Base-by-base conservation (phyloP, 331 rosid species). In the Dryas integrifolia region DNA sequence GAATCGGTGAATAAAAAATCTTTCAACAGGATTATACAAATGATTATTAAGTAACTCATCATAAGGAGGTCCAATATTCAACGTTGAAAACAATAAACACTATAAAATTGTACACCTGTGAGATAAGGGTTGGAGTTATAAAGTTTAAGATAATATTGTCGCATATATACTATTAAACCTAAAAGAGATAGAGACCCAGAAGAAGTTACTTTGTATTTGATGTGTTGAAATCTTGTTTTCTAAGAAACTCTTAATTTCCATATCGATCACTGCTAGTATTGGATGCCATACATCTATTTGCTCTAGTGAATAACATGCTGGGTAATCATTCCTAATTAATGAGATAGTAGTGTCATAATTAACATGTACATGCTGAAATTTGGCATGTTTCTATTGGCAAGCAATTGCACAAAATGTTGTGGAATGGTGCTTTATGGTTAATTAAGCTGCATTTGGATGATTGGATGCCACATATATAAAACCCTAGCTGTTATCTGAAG, bases 301-400 rank as follows among this genome's bases (percentile, higher is more conserved):
- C 35, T 30, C 35, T 1, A 30, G 35, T 30, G 35, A 59, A 39
- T 18, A 51, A 47, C 58, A 53, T 50, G 43, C 4, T 55, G 43
- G 58, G 65, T 35, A 65, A 74, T 63, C 46, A 74, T 74, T 64
- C 35, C 51, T 44, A 73, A 50, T 45, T 44, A 73, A 50, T 45
- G 46, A 4, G 38, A 74, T 26, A 14, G 69, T 7, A 14, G 69
- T 13, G 39, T 51, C 13, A 64, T 44, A 52, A 53, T 51, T 14
- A 18, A 52, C 43, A 14, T 57, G 0, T 44, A 65, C 59, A 55
- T 56, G 79, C 56, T 41, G 55, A 66, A 55, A 66, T 10, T 46
- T 45, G 79, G 73, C 79, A 75, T 30, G 58, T 7, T 56, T 12
- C 44, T 10, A 56, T 35, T 74, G 71, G 66, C 18, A 7, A 55